These are phyloP conservation scores for Sphagnum tenellum DNA, from an alignment of 225 moss, liverwort and hornwort genomes.

Conservation along the genomic window DNA sequence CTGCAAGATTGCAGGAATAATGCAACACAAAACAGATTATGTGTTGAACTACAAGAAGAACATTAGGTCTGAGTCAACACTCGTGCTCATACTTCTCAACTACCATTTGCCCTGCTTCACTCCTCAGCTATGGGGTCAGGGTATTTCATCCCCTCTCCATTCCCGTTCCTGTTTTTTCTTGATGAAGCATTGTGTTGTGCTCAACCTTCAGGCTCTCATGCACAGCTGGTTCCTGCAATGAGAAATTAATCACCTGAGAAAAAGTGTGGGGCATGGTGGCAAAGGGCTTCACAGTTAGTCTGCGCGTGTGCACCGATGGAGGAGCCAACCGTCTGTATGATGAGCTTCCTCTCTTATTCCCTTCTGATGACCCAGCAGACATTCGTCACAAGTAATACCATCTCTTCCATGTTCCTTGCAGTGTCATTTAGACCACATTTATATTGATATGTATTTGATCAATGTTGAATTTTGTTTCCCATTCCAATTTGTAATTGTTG, in stretches of 20 bases:
- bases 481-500: too few relatives aligned
- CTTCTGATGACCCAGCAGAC: constrained; percentile 28
- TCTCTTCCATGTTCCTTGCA: neutral
- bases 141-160: constrained; percentile 16
- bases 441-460: too few relatives aligned
- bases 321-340: too few relatives aligned
- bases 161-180: neutral
- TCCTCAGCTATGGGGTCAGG: constrained; percentile 66
- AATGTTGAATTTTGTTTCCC: too few relatives aligned
- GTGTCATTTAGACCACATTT: too few relatives aligned
- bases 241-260: too few relatives aligned
- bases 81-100: constrained; percentile 69
- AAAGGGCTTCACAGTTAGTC: constrained; percentile 2
- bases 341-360: constrained; percentile 55
- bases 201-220: too few relatives aligned
- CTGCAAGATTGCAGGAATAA: too few relatives aligned
- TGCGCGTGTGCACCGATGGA: too few relatives aligned
- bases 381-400: constrained; percentile 44
- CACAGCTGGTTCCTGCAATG: neutral
- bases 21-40: too few relatives aligned
- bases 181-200: neutral
- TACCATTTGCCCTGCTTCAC: constrained; percentile 62
- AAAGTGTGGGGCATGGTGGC: constrained; percentile 1
- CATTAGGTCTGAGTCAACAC: too few relatives aligned
- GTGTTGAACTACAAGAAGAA: too few relatives aligned